Evolutionary conservation across 2,329 filamentous ascomycete genomes (phyloP).

Genomic region (Penicillium nordicum): DNA sequence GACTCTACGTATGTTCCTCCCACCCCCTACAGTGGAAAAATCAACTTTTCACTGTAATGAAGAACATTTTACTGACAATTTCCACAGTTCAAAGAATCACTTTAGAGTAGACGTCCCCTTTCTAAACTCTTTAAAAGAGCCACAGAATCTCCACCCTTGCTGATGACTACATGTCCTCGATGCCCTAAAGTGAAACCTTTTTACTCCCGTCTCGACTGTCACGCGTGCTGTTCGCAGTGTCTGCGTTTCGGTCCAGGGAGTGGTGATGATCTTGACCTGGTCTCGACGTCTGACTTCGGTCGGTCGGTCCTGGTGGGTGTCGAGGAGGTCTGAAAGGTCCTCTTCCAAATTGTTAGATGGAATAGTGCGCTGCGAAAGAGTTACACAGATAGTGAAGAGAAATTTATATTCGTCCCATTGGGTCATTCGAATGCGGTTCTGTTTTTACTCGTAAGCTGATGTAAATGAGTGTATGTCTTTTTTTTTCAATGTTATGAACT

Average conservation of each 20-base stretch:
- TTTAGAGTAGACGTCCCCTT: constrained; percentile 94
- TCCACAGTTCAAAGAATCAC: constrained; percentile 70
- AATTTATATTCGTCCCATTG: background rate
- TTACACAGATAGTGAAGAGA: background rate
- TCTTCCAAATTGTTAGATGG: constrained; percentile 49
- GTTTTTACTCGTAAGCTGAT: no score
- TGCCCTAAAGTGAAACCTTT: constrained; percentile 80
- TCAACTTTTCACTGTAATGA: constrained; percentile 12
- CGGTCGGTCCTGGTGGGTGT: constrained; percentile 73
- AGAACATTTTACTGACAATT: constrained; percentile 22
- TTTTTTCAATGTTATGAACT: no score
- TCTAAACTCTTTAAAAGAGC: constrained; percentile 91
- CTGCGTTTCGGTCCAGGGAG: constrained; percentile 66
- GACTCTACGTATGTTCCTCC: constrained; percentile 42
- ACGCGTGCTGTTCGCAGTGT: constrained; percentile 34
- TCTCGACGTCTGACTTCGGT: constrained; percentile 69
- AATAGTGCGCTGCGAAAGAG: constrained; percentile 38
- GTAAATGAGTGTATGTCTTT: no score
- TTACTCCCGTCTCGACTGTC: constrained; percentile 47
- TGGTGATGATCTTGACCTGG: constrained; percentile 93
- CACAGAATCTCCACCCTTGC: constrained; percentile 89
- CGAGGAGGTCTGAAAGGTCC: constrained; percentile 85
- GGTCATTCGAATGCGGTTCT: no score
- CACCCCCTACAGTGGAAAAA: constrained; percentile 24
- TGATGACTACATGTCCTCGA: constrained; percentile 87